Percentiles rank a stretch among this genome's conserved stretches.
Conservation (phyloP, 2,329 filamentous ascomycete genomes). For the Claviceps maximensis region DNA sequence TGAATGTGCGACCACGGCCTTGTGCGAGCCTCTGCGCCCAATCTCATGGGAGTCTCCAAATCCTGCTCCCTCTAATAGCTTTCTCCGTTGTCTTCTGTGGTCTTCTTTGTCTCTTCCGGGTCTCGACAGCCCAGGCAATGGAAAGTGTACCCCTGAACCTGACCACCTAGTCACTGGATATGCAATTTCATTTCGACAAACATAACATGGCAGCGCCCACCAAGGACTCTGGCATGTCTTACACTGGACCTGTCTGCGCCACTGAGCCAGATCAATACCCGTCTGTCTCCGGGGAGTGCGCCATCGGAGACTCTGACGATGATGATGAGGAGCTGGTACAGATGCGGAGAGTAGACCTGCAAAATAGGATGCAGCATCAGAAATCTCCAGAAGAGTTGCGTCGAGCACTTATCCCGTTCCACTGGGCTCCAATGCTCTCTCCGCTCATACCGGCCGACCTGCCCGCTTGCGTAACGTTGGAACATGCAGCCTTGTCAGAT, state of each 20-base stretch:
- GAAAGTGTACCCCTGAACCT: background rate
- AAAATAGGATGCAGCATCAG: conserved; percentile 3
- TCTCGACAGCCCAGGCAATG: background rate
- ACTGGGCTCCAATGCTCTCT: conserved; percentile 50
- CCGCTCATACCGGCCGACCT: conserved; percentile 55
- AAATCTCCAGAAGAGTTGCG: conserved; percentile 7
- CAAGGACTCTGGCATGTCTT: background rate
- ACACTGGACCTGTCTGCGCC: background rate
- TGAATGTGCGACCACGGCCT: background rate
- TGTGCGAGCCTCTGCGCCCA: background rate
- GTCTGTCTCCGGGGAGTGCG: conserved; percentile 2
- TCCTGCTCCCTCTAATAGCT: background rate
- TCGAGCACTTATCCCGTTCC: conserved; percentile 35
- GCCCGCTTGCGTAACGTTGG: conserved; percentile 32
- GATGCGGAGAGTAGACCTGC: conserved; percentile 1
- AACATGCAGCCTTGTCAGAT: conserved; percentile 35
- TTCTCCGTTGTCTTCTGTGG: background rate
- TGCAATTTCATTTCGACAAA: background rate
- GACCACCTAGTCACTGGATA: background rate
- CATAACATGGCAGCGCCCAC: background rate
- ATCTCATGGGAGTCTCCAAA: background rate
- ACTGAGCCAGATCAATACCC: background rate
- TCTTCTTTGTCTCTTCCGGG: background rate
- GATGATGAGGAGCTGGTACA: conserved; percentile 7
- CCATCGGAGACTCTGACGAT: conserved; percentile 7